phyloP scores from a whole-genome alignment of 2,329 filamentous ascomycete species.

The Alternaria novae-zelandiae region DNA sequence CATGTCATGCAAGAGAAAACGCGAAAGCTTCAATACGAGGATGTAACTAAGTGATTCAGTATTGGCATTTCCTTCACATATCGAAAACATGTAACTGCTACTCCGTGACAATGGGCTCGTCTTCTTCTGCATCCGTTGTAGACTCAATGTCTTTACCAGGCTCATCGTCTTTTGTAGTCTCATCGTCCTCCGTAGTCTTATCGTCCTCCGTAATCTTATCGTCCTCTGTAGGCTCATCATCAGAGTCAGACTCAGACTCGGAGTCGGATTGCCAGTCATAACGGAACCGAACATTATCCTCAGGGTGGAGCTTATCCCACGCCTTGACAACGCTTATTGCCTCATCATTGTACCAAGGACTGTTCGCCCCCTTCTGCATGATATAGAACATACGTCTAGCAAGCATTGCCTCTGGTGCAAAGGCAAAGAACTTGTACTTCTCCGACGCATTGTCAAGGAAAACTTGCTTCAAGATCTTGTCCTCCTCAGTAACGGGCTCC shows the following conservation, averaged over 20 bases:
- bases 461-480: conserved; percentile 27
- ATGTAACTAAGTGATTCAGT: too few species aligned
- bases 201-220: too few species aligned
- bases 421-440: conserved; percentile 31
- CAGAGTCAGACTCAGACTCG: neutral
- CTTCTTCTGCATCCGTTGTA: too few species aligned
- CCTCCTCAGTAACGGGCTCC: neutral
- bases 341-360: neutral
- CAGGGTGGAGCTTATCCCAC: conserved; percentile 14
- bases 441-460: conserved; percentile 37
- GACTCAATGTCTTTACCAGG: too few species aligned
- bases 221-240: neutral
- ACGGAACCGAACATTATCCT: neutral
- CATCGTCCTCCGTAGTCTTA: too few species aligned
- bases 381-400: conserved; percentile 18
- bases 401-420: conserved; percentile 28
- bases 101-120: too few species aligned
- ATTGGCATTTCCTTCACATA: too few species aligned
- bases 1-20: too few species aligned
- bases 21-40: too few species aligned
- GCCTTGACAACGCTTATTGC: conserved; percentile 7
- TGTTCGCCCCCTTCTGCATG: neutral
- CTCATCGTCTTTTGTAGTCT: too few species aligned
- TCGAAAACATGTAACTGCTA: too few species aligned
- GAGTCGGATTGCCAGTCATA: too few species aligned